Percentiles rank a stretch among this genome's conserved stretches.
Conservation (phyloP, 805 yeast species). For the Candida lessepsii region DNA sequence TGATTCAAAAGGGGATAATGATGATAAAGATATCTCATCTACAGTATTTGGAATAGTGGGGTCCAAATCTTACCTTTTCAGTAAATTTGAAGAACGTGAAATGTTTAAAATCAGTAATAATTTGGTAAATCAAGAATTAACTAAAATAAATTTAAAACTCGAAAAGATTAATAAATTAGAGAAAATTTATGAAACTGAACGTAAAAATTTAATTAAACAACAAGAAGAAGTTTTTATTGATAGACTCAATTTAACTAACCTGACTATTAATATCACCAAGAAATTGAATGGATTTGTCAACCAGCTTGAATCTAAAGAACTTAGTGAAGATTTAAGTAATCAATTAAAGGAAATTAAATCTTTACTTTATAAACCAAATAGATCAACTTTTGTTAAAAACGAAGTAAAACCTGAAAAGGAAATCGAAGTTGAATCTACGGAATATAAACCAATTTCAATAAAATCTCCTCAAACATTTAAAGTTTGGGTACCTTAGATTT, state of each 20-base stretch:
- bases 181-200: constrained; percentile 62
- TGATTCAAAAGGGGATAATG: not conserved
- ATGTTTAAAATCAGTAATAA: constrained; percentile 58
- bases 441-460: constrained; percentile 36
- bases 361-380: constrained; percentile 33
- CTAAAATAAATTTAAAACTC: constrained; percentile 64
- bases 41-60: constrained; percentile 77
- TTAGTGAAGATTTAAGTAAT: not conserved
- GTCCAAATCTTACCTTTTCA: constrained; percentile 74
- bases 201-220: constrained; percentile 55
- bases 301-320: constrained; percentile 1
- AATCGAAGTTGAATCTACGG: constrained; percentile 12
- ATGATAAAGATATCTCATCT: constrained; percentile 51
- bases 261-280: constrained; percentile 49
- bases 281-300: constrained; percentile 42
- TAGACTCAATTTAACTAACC: constrained; percentile 61
- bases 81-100: constrained; percentile 77
- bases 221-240: constrained; percentile 69
- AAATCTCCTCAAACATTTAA: constrained; percentile 43
- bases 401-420: constrained; percentile 11
- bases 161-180: constrained; percentile 59
- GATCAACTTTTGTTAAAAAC: constrained; percentile 13
- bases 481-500: constrained; percentile 41
- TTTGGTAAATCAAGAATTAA: constrained; percentile 60
- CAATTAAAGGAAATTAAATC: constrained; percentile 30